These are phyloP conservation scores for Tuber melanosporum DNA, from an alignment of 495 filamentous ascomycete species.

Conservation along the genomic window DNA sequence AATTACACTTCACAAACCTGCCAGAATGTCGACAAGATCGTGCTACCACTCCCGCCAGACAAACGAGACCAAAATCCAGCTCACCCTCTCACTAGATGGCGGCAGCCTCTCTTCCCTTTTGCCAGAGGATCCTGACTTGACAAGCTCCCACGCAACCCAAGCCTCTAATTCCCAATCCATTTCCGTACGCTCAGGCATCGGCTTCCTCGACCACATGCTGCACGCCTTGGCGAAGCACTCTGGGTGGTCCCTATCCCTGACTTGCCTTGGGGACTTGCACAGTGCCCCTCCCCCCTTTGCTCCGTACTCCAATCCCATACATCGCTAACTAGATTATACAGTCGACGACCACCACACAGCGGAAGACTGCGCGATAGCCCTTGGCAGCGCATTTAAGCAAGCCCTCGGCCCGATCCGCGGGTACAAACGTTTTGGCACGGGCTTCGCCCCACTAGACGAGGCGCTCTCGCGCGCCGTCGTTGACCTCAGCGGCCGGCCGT, in stretches of 20 bases:
- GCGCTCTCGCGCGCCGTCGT: conserved; percentile 89
- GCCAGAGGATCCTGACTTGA: conserved; percentile 45
- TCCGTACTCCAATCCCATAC: no score
- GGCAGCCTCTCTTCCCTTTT: conserved; percentile 60
- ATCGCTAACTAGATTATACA: conserved; percentile 39
- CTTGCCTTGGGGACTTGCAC: conserved; percentile 80
- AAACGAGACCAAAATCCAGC: conserved; percentile 92
- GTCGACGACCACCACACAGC: conserved; percentile 98
- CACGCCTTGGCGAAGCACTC: conserved; percentile 93
- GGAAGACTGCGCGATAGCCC: conserved; percentile 89
- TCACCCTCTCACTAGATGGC: conserved; percentile 88
- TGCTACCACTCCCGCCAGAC: conserved; percentile 56
- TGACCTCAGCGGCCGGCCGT: conserved; percentile 87
- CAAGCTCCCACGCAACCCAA: conserved; percentile 68
- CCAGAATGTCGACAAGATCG: neutral
- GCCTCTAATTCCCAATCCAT: conserved; percentile 74
- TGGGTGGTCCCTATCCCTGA: conserved; percentile 78
- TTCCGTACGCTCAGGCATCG: conserved; percentile 84
- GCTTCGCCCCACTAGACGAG: conserved; percentile 90
- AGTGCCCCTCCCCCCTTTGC: conserved; percentile 52
- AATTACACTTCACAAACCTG: neutral
- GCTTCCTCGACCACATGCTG: conserved; percentile 99
- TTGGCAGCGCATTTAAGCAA: conserved; percentile 73
- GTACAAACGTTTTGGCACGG: conserved; percentile 79
- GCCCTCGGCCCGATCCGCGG: conserved; percentile 71